Conservation (phyloP, 768 basidiomycete genomes). For the Termitomyces sp. region DNA sequence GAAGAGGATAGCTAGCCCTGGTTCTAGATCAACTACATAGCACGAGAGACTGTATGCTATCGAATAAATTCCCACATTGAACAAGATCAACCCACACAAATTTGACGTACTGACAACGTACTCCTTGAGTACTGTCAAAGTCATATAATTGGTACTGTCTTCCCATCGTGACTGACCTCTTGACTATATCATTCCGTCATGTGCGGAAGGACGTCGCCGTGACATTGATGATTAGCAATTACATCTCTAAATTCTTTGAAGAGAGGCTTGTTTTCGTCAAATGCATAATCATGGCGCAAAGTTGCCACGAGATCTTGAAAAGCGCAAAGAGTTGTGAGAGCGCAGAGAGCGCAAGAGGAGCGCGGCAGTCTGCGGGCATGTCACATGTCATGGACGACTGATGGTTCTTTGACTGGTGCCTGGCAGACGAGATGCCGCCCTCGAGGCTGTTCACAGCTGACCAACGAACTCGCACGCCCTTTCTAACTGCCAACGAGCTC, state of each 20-base stretch:
- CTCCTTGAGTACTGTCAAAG: background rate
- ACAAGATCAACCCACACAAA: background rate
- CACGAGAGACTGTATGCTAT: too few species aligned
- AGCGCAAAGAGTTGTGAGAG: too few species aligned
- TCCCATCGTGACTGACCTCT: too few species aligned
- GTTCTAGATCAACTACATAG: background rate
- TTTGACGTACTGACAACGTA: too few species aligned
- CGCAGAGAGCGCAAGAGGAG: background rate
- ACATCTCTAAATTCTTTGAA: background rate
- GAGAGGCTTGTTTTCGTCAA: background rate
- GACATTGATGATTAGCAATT: background rate
- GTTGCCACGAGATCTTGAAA: background rate
- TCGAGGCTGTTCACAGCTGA: conserved; percentile 14
- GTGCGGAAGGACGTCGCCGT: background rate
- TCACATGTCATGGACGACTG: conserved; percentile 2
- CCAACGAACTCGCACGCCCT: conserved; percentile 5
- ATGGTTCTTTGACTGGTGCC: conserved; percentile 1
- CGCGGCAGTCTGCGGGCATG: too few species aligned
- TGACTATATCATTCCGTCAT: background rate
- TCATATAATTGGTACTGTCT: background rate
- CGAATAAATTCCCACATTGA: background rate
- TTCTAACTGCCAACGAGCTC: background rate
- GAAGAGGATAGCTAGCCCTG: background rate
- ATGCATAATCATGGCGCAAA: background rate
- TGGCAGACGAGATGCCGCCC: background rate